Evolutionary conservation across 352 stramenopile species (phyloP).

Genomic region (Blastocystis sp.): DNA sequence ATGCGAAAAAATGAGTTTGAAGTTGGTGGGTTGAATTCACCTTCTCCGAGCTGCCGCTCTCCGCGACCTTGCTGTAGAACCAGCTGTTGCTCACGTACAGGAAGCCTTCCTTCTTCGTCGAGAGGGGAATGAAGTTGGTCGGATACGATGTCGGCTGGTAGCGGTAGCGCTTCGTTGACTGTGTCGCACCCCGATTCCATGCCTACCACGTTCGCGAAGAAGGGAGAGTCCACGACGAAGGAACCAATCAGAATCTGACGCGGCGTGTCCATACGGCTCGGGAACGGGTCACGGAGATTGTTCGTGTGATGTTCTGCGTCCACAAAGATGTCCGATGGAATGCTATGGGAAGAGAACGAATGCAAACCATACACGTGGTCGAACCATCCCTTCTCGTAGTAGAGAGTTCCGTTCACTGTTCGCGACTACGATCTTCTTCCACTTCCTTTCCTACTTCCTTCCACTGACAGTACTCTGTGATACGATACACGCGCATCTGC

Average conservation of each 20-base stretch:
- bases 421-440: background rate
- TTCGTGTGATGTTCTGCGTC: conserved; percentile 14
- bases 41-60: background rate
- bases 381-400: conserved; percentile 21
- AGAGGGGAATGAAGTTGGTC: background rate
- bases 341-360: background rate
- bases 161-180: background rate
- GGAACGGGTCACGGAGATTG: conserved; percentile 26
- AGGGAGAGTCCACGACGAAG: background rate
- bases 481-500: conserved; percentile 31
- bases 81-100: background rate
- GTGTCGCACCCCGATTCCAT: background rate
- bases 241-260: conserved; percentile 32
- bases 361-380: background rate
- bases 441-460: background rate
- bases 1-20: no score
- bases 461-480: conserved; percentile 53
- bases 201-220: background rate
- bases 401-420: background rate
- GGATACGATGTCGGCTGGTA: background rate
- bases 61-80: conserved; percentile 11
- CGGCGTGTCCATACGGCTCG: background rate
- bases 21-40: no score
- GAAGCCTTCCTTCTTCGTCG: conserved; percentile 19
- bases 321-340: conserved; percentile 36